phyloP scores from a whole-genome alignment of 352 stramenopile species.

The Elongisporangium undulatum region DNA sequence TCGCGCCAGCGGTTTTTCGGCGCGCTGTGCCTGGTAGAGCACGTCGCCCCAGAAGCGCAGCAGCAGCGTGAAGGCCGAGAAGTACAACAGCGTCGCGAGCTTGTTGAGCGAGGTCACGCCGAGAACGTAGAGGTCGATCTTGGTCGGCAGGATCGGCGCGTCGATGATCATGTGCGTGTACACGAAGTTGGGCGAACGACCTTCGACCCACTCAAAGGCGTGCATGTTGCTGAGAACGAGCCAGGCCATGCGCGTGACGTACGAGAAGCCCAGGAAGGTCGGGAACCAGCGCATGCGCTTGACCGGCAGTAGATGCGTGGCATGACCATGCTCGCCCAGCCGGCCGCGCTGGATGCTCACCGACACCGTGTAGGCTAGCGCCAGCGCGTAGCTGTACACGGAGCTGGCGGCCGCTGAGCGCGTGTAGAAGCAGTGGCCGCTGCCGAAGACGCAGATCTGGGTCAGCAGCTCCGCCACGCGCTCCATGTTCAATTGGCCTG shows the following conservation, averaged over 20 bases:
- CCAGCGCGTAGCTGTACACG: conserved; percentile 61
- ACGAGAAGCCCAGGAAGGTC: conserved; percentile 71
- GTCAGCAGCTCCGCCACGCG: conserved; percentile 24
- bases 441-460: conserved; percentile 72
- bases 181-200: conserved; percentile 26
- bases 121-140: conserved; percentile 82
- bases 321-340: conserved; percentile 77
- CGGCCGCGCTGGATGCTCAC: conserved; percentile 66
- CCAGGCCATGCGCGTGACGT: conserved; percentile 68
- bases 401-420: conserved; percentile 55
- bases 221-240: conserved; percentile 77
- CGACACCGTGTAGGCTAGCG: conserved; percentile 66
- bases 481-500: background rate
- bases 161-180: conserved; percentile 77
- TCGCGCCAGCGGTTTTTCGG: conserved; percentile 52
- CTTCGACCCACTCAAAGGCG: conserved; percentile 77
- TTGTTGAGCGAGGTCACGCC: conserved; percentile 73
- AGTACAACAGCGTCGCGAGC: conserved; percentile 74
- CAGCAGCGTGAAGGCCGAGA: conserved; percentile 77
- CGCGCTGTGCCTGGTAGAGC: conserved; percentile 38
- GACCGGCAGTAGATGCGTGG: conserved; percentile 72
- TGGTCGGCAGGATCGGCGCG: conserved; percentile 57
- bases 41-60: conserved; percentile 83
- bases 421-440: conserved; percentile 76
- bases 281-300: conserved; percentile 84